Percentiles rank a stretch among this genome's conserved stretches.
Conservation (phyloP, 2,329 filamentous ascomycete genomes). For the Sporothrix dimorphospora region DNA sequence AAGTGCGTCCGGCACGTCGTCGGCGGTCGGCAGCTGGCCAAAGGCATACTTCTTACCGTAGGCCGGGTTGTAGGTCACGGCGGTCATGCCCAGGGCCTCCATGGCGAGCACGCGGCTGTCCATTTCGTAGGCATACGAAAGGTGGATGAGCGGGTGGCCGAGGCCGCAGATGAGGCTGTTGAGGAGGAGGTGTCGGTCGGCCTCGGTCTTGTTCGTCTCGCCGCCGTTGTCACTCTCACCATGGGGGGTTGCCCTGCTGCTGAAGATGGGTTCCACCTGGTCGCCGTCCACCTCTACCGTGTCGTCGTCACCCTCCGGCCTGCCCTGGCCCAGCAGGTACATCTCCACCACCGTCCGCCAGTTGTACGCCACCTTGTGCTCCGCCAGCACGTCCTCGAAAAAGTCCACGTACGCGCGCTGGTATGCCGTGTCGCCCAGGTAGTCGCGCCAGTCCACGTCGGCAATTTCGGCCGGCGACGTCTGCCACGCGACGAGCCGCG, state of each 20-base stretch:
- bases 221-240: background rate
- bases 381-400: slow-evolving; percentile 87
- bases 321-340: slow-evolving; percentile 67
- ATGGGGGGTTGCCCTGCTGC: background rate
- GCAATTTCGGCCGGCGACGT: slow-evolving; percentile 85
- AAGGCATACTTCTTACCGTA: slow-evolving; percentile 68
- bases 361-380: slow-evolving; percentile 70
- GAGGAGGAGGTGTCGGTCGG: slow-evolving; percentile 24
- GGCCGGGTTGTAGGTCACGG: slow-evolving; percentile 58
- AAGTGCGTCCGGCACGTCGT: slow-evolving; percentile 54
- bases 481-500: slow-evolving; percentile 75
- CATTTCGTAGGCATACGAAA: slow-evolving; percentile 92
- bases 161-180: slow-evolving; percentile 54
- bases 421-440: slow-evolving; percentile 75
- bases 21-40: slow-evolving; percentile 69
- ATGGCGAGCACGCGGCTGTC: slow-evolving; percentile 83
- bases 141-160: slow-evolving; percentile 88
- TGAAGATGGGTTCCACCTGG: background rate
- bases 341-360: slow-evolving; percentile 78
- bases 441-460: slow-evolving; percentile 83
- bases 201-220: background rate
- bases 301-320: slow-evolving; percentile 9
- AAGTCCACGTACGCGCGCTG: slow-evolving; percentile 93
- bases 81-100: slow-evolving; percentile 76
- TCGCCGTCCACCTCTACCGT: slow-evolving; percentile 2